phyloP scores from a whole-genome alignment of 352 stramenopile genomes.

The Phytophthora cryptogea region DNA sequence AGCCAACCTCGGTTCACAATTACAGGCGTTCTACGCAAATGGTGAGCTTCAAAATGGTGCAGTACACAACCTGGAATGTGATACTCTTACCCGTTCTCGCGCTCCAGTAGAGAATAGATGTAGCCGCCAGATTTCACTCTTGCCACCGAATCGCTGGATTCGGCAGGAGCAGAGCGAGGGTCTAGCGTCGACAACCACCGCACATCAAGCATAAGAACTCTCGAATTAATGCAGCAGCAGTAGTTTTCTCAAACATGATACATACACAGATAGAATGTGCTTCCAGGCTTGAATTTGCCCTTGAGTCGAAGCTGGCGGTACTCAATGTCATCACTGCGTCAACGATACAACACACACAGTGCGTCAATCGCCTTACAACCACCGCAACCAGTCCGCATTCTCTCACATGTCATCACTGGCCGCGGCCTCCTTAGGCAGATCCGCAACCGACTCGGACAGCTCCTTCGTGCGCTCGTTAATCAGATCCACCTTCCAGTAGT shows the following conservation, averaged over 20 bases:
- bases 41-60: constrained; percentile 2
- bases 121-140: constrained; percentile 85
- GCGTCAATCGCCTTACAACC: background rate
- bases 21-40: constrained; percentile 59
- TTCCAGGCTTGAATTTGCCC: constrained; percentile 69
- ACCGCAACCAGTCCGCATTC: constrained; percentile 1
- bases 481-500: constrained; percentile 90
- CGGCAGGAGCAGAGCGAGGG: constrained; percentile 78
- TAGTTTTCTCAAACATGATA: background rate
- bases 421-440: constrained; percentile 64
- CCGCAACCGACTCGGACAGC: constrained; percentile 59
- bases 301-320: constrained; percentile 75
- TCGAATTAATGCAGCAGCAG: background rate
- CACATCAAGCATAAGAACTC: constrained; percentile 3
- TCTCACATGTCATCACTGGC: constrained; percentile 60
- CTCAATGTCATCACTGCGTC: constrained; percentile 72
- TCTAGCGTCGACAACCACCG: constrained; percentile 38
- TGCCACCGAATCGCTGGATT: constrained; percentile 75
- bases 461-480: constrained; percentile 85
- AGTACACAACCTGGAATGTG: background rate
- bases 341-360: constrained; percentile 22
- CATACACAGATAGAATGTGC: constrained; percentile 84
- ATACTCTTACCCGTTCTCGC: constrained; percentile 59
- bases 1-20: constrained; percentile 89
- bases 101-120: constrained; percentile 82